Conservation (phyloP, 306 rosid species). For the Clitoria ternatea region DNA sequence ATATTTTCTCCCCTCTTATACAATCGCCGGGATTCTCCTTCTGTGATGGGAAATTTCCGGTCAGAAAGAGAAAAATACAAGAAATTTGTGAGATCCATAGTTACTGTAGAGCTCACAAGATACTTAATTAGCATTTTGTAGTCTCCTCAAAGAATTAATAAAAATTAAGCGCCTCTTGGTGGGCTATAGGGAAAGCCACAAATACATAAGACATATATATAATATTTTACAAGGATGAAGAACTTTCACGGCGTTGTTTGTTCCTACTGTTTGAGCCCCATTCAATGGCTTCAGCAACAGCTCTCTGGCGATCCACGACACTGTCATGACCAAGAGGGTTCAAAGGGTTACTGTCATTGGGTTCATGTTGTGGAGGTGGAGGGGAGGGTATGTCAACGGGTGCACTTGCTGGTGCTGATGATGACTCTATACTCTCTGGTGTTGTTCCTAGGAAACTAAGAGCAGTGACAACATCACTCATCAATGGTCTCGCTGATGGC, state of each 20-base stretch:
- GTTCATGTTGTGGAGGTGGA: slow-evolving; percentile 7
- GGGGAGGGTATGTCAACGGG: slow-evolving; percentile 32
- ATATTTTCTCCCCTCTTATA: no score
- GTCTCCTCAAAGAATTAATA: no score
- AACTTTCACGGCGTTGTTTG: slow-evolving; percentile 29
- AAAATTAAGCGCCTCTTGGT: no score
- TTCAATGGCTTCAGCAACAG: slow-evolving; percentile 84
- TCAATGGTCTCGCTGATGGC: slow-evolving; percentile 63
- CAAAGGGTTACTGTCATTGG: neutral
- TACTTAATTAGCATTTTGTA: no score
- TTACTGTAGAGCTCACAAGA: no score
- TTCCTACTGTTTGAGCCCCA: slow-evolving; percentile 71
- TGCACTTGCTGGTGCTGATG: neutral
- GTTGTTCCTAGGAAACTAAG: slow-evolving; percentile 61
- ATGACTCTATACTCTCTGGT: slow-evolving; percentile 22
- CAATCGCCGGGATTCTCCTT: no score
- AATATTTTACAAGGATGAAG: slow-evolving; percentile 47
- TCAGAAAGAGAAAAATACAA: no score
- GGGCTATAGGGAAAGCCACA: no score
- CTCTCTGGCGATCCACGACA: slow-evolving; percentile 50
- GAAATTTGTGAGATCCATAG: no score
- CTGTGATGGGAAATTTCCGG: no score
- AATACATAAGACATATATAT: no score
- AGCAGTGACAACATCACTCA: slow-evolving; percentile 87
- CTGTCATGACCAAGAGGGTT: slow-evolving; percentile 33